Evolutionary conservation across 2,329 filamentous ascomycete species (phyloP).

Genomic region (Neospermospora avenae): DNA sequence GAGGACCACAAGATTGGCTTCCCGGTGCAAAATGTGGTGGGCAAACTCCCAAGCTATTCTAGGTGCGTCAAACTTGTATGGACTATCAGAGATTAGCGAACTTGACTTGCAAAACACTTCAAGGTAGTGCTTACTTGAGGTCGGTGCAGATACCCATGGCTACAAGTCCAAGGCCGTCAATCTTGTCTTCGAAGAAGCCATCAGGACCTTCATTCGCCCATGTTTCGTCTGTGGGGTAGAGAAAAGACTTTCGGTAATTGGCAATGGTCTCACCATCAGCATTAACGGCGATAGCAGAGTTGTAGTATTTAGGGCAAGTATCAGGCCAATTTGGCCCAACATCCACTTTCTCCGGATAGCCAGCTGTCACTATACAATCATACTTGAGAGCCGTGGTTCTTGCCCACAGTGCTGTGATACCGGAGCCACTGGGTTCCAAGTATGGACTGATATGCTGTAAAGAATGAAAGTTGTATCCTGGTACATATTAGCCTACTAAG

Average conservation of each 20-base stretch:
- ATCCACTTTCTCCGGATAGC: conserved; percentile 71
- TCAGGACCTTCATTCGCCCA: conserved; percentile 55
- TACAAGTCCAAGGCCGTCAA: conserved; percentile 49
- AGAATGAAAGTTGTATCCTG: conserved; percentile 73
- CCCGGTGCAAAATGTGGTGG: conserved; percentile 50
- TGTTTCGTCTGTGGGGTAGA: conserved; percentile 59
- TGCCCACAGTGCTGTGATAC: conserved; percentile 71
- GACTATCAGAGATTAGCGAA: conserved; percentile 35
- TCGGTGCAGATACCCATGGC: conserved; percentile 58
- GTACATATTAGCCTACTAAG: background rate
- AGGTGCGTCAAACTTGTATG: conserved; percentile 49
- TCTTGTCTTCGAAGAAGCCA: conserved; percentile 47
- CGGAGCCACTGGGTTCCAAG: conserved; percentile 63
- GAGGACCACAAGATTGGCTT: conserved; percentile 63
- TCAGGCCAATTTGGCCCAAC: conserved; percentile 47
- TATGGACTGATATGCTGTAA: conserved; percentile 64
- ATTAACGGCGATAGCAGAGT: conserved; percentile 53
- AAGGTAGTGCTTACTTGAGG: background rate
- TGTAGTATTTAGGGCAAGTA: conserved; percentile 52
- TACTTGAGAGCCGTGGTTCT: conserved; percentile 61
- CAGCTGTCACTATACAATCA: conserved; percentile 64
- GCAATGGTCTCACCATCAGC: conserved; percentile 55
- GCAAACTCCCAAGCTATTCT: conserved; percentile 48
- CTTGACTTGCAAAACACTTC: background rate
- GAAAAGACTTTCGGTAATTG: conserved; percentile 58